Base-by-base conservation (phyloP, 768 basidiomycete genomes). In the Dentipellis sp. region DNA sequence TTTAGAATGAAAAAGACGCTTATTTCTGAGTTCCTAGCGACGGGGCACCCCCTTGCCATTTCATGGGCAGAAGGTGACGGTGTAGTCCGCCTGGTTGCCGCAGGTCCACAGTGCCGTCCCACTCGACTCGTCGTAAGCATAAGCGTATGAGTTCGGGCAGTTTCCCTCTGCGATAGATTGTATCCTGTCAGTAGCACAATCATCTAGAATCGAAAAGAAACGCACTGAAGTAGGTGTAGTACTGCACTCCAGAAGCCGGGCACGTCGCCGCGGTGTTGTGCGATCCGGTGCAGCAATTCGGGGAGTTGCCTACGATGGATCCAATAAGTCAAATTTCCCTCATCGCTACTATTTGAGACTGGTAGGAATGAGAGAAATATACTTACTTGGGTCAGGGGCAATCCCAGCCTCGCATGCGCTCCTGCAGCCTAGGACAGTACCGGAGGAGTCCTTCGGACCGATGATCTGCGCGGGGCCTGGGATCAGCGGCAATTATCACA, bases 81-180 rank as follows among this genome's bases (percentile, higher is more conserved):
- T 55, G 16, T 55, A 55, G 35, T 55, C 54, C 7, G 45, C 54
- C 29, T 45, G 38, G 1, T 73, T 64, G 21, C 64, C 22, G 58
- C 79, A 81, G 1, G 74, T 74, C 71, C 69, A 78, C 38, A 79
- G 61, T 4, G 79, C n/a, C n/a, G n/a, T n/a, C n/a, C n/a, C n/a
- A n/a, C 68, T 72, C 46, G 67, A 62, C 58, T 81, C 77, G 59
- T 81, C 80, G 62, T 71, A 81, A 3, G 79, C 75, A 54, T 79
- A 81, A 6, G 72, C 78, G 53, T 80, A 80, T 17, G 77, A 65
- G 61, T 75, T 72, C 45, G 74, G 74, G 65, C 71, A 77, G 58
- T 71, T 74, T 49, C 39, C 57, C 67, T 76, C 73, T 76, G 67
- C 51, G 14, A 34, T 17, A 10, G 23, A n/a, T n/a, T 42, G 6